A percentile compares a stretch with the other conserved stretches of the same genome.
Evolutionary conservation across 441 rosid genomes (phyloP).

Genomic region (Corymbia calophylla): DNA sequence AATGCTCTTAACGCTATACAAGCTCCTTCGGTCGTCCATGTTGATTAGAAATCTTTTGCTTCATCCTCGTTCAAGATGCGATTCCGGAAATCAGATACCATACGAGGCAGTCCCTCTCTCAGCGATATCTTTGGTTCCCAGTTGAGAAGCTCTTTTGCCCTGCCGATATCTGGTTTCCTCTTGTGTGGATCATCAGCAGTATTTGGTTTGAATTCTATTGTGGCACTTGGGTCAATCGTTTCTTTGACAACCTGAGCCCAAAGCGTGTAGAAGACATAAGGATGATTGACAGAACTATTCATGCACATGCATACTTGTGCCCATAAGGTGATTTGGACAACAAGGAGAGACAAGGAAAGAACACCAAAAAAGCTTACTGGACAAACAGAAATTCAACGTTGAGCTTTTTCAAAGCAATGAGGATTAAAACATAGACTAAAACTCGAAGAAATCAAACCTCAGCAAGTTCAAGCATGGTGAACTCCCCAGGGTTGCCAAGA

Average conservation of each 20-base stretch:
- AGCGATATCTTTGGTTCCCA: conserved; percentile 89
- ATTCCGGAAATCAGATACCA: conserved; percentile 89
- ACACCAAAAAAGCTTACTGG: not conserved
- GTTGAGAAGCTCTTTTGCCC: conserved; percentile 82
- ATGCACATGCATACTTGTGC: not conserved
- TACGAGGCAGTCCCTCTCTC: conserved; percentile 76
- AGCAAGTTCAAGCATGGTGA: conserved; percentile 97
- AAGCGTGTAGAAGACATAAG: not conserved
- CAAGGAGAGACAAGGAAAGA: not conserved
- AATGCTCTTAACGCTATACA: conserved; percentile 34
- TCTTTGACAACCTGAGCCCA: conserved; percentile 71
- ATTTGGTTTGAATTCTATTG: conserved; percentile 80
- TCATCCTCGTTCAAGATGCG: conserved; percentile 87
- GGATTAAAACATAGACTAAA: not conserved
- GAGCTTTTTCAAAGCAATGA: not conserved
- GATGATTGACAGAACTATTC: not conserved
- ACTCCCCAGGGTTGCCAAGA: conserved; percentile 97
- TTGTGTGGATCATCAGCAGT: conserved; percentile 95
- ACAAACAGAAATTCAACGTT: not conserved
- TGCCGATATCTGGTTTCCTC: conserved; percentile 93
- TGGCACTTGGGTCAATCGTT: conserved; percentile 86
- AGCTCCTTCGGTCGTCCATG: not conserved
- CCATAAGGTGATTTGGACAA: not conserved
- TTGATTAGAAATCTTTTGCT: conserved; percentile 50
- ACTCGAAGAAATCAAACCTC: conserved; percentile 47